Evolutionary conservation across 352 stramenopile species (phyloP).

Genomic region (Pythium angustatum): DNA sequence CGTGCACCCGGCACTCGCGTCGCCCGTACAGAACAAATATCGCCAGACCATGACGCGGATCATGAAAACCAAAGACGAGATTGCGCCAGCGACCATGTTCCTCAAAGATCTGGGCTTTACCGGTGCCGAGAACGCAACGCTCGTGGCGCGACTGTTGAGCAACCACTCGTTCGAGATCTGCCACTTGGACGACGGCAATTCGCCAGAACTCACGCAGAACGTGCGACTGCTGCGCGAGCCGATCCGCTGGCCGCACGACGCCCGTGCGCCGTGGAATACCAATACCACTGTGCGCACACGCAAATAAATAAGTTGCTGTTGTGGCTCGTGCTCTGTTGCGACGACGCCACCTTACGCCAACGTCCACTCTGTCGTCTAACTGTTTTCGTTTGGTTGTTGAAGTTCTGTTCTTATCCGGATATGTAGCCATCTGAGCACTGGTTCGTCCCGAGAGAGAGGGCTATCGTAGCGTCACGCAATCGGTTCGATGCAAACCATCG

Average conservation of each 20-base stretch:
- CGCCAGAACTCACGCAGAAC: constrained; percentile 77
- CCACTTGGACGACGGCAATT: constrained; percentile 79
- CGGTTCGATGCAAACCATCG: too few species aligned
- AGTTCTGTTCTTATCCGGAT: too few species aligned
- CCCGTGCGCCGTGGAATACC: constrained; percentile 41
- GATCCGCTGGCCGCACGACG: constrained; percentile 20
- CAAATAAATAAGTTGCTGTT: constrained; percentile 1
- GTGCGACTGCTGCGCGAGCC: constrained; percentile 71
- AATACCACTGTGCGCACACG: constrained; percentile 12
- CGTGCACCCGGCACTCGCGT: constrained; percentile 48
- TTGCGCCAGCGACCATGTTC: constrained; percentile 70
- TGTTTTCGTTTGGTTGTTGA: too few species aligned
- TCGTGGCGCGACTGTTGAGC: constrained; percentile 72
- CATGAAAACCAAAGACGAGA: constrained; percentile 39
- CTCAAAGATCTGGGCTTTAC: constrained; percentile 72
- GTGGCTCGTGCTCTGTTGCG: background rate
- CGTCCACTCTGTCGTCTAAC: too few species aligned
- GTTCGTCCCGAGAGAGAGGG: too few species aligned
- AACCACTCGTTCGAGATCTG: constrained; percentile 83
- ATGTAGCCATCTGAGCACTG: too few species aligned
- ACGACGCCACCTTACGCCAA: too few species aligned
- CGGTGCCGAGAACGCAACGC: constrained; percentile 60
- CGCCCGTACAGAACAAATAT: constrained; percentile 56
- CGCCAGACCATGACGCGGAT: constrained; percentile 44
- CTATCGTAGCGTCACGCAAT: too few species aligned